phyloP scores from a whole-genome alignment of 2,329 filamentous ascomycete species.

The Alternaria consortialis region DNA sequence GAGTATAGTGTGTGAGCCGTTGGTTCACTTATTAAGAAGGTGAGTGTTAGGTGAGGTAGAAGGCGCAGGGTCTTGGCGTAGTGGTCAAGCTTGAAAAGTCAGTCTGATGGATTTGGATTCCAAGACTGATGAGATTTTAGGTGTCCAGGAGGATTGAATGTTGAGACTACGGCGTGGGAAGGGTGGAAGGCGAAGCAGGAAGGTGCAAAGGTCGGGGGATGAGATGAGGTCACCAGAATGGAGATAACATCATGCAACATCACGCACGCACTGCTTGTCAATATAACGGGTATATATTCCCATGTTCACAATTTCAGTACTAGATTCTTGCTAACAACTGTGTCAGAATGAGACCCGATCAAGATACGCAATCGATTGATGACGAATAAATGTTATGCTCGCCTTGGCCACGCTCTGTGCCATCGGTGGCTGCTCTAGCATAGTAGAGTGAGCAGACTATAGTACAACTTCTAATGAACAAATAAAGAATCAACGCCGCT shows the following conservation, averaged over 20 bases:
- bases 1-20: constrained; percentile 63
- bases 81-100: background rate
- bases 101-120: background rate
- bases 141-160: constrained; percentile 64
- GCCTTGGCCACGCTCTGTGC: background rate
- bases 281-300: background rate
- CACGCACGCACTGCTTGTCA: background rate
- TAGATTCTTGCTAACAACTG: background rate
- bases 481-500: constrained; percentile 24
- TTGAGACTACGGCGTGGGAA: constrained; percentile 71
- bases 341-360: background rate
- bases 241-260: background rate
- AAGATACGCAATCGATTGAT: constrained; percentile 11
- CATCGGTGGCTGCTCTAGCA: background rate
- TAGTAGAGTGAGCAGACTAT: constrained; percentile 13
- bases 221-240: background rate
- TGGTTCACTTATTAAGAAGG: constrained; percentile 67
- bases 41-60: constrained; percentile 49
- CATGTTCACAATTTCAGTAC: background rate
- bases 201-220: constrained; percentile 3
- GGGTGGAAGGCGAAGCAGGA: constrained; percentile 48
- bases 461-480: constrained; percentile 27
- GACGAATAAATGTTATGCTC: constrained; percentile 3
- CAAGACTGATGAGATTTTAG: constrained; percentile 36
- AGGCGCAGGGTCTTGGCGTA: constrained; percentile 10